These are phyloP conservation scores for Ogataea sp. DNA, from an alignment of 805 yeast genomes.

Conservation along the genomic window DNA sequence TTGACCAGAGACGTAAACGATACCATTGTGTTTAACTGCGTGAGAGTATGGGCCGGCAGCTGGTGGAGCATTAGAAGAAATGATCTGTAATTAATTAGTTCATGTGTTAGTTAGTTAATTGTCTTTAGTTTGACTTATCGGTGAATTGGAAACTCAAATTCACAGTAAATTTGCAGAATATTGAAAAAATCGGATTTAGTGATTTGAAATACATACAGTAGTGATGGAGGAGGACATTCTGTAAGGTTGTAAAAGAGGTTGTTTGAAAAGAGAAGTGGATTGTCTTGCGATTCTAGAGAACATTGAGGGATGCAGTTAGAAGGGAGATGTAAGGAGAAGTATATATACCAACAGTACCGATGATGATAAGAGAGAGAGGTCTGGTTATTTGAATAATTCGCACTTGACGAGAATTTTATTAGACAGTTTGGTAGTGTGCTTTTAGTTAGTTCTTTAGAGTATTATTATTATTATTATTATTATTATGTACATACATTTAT, in stretches of 20 bases:
- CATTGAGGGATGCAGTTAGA: not conserved
- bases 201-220: slow-evolving; percentile 22
- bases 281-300: not conserved
- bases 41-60: slow-evolving; percentile 97
- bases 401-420: no score
- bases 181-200: not conserved
- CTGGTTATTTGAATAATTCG: no score
- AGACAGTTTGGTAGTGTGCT: no score
- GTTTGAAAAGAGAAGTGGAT: not conserved
- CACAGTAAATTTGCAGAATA: no score
- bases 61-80: slow-evolving; percentile 79
- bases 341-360: no score
- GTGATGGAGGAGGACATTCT: slow-evolving; percentile 28
- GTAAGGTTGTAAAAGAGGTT: no score
- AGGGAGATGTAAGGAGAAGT: not conserved
- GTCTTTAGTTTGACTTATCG: no score
- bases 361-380: no score
- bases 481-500: not conserved
- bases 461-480: not conserved
- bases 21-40: slow-evolving; percentile 87
- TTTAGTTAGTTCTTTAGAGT: not conserved
- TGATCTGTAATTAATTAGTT: slow-evolving; percentile 29
- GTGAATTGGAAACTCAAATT: no score
- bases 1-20: slow-evolving; percentile 91
- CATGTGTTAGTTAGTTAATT: not conserved